Conservation (phyloP, 139 green algal species). For the Picochlorum sp. region DNA sequence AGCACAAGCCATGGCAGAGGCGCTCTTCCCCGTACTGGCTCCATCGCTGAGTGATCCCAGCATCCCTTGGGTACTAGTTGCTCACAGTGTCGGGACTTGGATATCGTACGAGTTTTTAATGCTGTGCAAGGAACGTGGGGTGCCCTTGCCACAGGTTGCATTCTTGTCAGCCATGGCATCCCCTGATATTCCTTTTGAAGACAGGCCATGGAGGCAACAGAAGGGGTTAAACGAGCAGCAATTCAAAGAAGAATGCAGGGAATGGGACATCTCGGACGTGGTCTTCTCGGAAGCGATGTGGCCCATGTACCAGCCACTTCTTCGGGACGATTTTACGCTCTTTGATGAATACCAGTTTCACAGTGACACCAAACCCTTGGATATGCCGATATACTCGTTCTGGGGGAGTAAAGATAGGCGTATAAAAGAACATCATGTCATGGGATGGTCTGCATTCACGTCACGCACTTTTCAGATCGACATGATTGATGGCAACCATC, state of each 20-base stretch:
- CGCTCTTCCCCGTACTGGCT: slow-evolving; percentile 49
- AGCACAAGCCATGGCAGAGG: slow-evolving; percentile 31
- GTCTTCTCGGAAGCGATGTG: slow-evolving; percentile 66
- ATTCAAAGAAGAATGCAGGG: slow-evolving; percentile 73
- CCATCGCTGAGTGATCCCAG: slow-evolving; percentile 20
- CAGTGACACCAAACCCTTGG: slow-evolving; percentile 23
- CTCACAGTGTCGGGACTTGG: slow-evolving; percentile 75
- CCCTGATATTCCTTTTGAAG: slow-evolving; percentile 44
- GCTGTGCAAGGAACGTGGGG: slow-evolving; percentile 19
- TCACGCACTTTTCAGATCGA: slow-evolving; percentile 25
- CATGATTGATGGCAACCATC: slow-evolving; percentile 54
- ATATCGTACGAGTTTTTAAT: slow-evolving; percentile 65
- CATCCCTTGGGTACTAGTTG: slow-evolving; percentile 44
- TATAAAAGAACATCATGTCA: slow-evolving; percentile 46
- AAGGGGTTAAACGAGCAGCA: slow-evolving; percentile 37
- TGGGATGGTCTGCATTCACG: slow-evolving; percentile 12
- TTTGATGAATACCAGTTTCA: slow-evolving; percentile 68
- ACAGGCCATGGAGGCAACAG: slow-evolving; percentile 70
- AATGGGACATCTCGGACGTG: slow-evolving; percentile 70
- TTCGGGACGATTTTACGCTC: slow-evolving; percentile 69
- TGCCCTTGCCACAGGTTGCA: slow-evolving; percentile 44
- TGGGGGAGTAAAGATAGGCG: slow-evolving; percentile 42
- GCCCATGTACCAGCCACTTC: slow-evolving; percentile 47
- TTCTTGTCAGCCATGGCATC: slow-evolving; percentile 78
- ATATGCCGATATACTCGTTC: slow-evolving; percentile 46